phyloP scores from a whole-genome alignment of 2,329 filamentous ascomycete genomes.

The Sporothrix inflata region DNA sequence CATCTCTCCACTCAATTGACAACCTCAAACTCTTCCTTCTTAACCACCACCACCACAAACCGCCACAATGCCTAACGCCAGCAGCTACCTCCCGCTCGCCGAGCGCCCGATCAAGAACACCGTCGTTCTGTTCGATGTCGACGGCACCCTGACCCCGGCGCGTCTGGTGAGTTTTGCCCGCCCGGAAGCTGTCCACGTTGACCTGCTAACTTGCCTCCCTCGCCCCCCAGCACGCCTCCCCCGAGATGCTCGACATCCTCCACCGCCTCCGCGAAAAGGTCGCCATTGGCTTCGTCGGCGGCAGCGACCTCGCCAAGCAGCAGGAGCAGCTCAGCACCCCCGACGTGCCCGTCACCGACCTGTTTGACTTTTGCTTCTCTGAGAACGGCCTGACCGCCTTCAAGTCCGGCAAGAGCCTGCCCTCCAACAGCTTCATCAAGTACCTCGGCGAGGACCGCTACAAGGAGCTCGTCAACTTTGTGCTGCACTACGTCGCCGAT shows the following conservation, averaged over 20 bases:
- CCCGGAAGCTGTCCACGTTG: not conserved
- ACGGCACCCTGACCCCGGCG: slow-evolving; percentile 85
- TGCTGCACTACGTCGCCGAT: slow-evolving; percentile 82
- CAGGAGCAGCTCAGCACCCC: slow-evolving; percentile 87
- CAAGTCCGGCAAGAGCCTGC: slow-evolving; percentile 76
- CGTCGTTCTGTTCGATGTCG: slow-evolving; percentile 94
- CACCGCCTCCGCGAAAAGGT: slow-evolving; percentile 80
- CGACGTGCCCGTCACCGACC: slow-evolving; percentile 69
- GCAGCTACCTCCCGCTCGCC: slow-evolving; percentile 70
- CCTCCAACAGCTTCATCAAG: slow-evolving; percentile 83
- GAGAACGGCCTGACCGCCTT: slow-evolving; percentile 95
- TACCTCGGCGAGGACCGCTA: slow-evolving; percentile 86
- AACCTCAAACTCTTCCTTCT: not conserved
- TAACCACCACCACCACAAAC: not conserved
- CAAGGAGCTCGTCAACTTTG: slow-evolving; percentile 75
- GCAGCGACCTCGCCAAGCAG: slow-evolving; percentile 89
- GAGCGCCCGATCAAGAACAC: slow-evolving; percentile 90
- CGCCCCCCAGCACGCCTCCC: slow-evolving; percentile 61
- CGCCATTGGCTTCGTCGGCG: slow-evolving; percentile 90
- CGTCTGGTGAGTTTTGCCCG: slow-evolving; percentile 62
- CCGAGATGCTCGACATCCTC: slow-evolving; percentile 83
- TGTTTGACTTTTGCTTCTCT: slow-evolving; percentile 97
- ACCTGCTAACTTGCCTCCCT: not conserved
- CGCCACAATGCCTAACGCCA: slow-evolving; percentile 24
- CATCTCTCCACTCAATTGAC: not conserved